Evolutionary conservation across 352 stramenopile genomes (phyloP), one percentile per base, ranked within the genome.

Genomic region (Pythium aphanidermatum): DNA sequence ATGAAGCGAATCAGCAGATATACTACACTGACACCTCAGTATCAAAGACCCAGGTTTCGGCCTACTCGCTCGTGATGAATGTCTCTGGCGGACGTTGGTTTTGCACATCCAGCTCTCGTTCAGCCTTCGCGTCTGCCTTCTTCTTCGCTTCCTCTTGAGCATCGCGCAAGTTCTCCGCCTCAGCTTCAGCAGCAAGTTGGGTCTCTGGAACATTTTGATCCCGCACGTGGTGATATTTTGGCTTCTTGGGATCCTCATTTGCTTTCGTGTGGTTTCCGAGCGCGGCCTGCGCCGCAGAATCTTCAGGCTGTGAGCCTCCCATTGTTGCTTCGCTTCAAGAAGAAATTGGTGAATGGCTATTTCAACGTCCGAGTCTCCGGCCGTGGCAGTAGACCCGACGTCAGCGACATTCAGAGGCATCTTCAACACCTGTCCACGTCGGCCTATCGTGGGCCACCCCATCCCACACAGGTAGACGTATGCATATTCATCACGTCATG

Each of bases 151-250:
- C 17, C 1, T 28, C 26, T 13, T 47, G 35, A 8, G 13, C 21
- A 2, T 46, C 36, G 14, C 28, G 26, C 1, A 46, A 26, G 36
- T 47, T 55, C 14, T 55, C 47, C 12, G n/a, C 36, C 20, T 47
- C 17, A 13, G 37, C 37, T 13, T 55, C 29, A 0, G 30, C 47
- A 5, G 47, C 47, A 11, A 55, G 30, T 21, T 55, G 47, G 8
- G 47, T 29, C 23, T 55, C 47, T 2, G 37, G 30, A 30, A 46
- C 27, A 4, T 46, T 46, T 1, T 27, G 46, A n/a, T 54, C 26
- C 35, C 26, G 46, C 9, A 39, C n/a, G 28, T 40, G 35, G 20
- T 40, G 20, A 17, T 24, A 43, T 21, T 54, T 54, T 34, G 27
- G 27, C 9, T 40, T 11, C 5, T 26, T 7, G 5, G 47, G 26